Conservation (phyloP, 2,329 filamentous ascomycete species). For the Fusarium circinatum region DNA sequence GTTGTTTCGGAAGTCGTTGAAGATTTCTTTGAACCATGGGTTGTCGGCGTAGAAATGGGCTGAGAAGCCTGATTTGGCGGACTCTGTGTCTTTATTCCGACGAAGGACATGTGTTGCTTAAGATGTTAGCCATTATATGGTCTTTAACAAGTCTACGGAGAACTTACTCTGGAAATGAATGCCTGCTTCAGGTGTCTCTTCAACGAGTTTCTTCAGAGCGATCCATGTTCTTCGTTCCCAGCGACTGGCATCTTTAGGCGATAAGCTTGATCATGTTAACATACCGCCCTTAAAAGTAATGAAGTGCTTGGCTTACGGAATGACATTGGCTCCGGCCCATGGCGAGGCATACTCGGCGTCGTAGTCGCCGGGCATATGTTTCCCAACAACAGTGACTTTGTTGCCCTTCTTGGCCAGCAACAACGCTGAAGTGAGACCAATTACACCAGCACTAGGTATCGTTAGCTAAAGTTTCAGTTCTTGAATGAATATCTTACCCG, state of each 20-base stretch:
- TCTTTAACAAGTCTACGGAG: no score
- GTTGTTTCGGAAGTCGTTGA: slow-evolving; percentile 76
- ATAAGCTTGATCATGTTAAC: slow-evolving; percentile 45
- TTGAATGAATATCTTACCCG: background rate
- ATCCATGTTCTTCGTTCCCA: slow-evolving; percentile 75
- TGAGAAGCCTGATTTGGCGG: slow-evolving; percentile 9
- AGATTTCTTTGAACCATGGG: slow-evolving; percentile 79
- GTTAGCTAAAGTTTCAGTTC: background rate
- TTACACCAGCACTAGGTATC: slow-evolving; percentile 58
- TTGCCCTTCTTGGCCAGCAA: slow-evolving; percentile 58
- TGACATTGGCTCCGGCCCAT: slow-evolving; percentile 85
- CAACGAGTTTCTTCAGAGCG: slow-evolving; percentile 66
- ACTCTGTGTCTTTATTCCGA: slow-evolving; percentile 72
- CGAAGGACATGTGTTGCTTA: slow-evolving; percentile 61
- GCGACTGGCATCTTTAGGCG: slow-evolving; percentile 51
- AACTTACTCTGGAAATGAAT: slow-evolving; percentile 77
- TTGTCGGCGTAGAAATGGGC: slow-evolving; percentile 57
- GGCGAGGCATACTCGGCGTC: slow-evolving; percentile 90
- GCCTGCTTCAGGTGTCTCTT: slow-evolving; percentile 78
- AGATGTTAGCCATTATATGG: no score
- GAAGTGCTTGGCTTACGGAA: slow-evolving; percentile 65
- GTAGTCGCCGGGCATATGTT: slow-evolving; percentile 94
- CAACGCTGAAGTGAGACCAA: slow-evolving; percentile 62
- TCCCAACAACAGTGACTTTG: slow-evolving; percentile 77
- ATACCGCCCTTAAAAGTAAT: accelerated